A percentile compares a stretch with the other conserved stretches of the same genome.
phyloP scores from a whole-genome alignment of 75 land plant genomes.

The Cryptomeria japonica region DNA sequence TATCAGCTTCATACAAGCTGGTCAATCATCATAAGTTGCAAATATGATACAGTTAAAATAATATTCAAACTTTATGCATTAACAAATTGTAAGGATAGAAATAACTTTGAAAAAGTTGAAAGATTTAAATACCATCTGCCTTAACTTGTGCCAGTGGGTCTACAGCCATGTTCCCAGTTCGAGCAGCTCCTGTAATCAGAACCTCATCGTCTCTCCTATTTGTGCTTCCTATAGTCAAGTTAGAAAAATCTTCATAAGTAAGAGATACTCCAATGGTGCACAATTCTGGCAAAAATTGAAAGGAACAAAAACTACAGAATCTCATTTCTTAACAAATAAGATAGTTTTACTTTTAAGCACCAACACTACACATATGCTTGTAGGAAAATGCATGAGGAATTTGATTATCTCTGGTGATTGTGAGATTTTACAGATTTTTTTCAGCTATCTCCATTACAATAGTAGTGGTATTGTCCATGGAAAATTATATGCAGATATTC shows the following conservation, averaged over 20 bases:
- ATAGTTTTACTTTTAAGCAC: background rate
- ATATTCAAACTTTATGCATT: background rate
- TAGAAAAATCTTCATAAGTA: background rate
- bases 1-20: background rate
- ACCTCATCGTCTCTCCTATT: background rate
- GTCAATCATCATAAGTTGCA: background rate
- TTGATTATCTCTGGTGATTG: background rate
- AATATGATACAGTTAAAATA: background rate
- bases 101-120: background rate
- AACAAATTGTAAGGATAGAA: background rate
- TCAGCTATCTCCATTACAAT: background rate
- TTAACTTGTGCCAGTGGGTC: conserved; percentile 4
- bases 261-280: background rate
- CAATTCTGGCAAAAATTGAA: background rate
- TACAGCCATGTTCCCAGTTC: background rate
- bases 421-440: too few relatives aligned
- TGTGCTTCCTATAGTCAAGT: background rate
- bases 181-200: background rate
- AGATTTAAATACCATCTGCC: background rate
- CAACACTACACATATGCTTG: background rate
- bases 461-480: background rate
- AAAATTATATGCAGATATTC: background rate
- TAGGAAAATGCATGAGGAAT: background rate
- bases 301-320: background rate
- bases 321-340: background rate